Conservation (phyloP, 2,329 filamentous ascomycete species). For the Calonectria pteridis region DNA sequence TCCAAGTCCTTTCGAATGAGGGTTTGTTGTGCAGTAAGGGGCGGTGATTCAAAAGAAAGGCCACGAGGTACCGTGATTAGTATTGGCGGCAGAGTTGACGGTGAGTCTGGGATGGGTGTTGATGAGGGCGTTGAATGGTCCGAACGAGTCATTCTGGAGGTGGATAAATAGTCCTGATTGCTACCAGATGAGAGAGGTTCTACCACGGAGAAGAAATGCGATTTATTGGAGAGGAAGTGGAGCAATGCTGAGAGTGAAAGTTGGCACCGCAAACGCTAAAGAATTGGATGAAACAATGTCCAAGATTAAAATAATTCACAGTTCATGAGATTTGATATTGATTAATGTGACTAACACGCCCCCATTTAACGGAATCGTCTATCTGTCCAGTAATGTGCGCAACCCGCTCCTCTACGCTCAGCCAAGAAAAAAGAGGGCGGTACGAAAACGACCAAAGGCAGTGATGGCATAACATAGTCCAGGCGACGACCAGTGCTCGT, state of each 20-base stretch:
- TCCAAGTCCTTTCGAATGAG: neutral
- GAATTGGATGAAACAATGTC: neutral
- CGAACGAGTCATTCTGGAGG: neutral
- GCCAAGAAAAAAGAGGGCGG: neutral
- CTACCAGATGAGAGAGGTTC: neutral
- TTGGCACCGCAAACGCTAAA: neutral
- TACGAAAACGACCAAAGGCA: neutral
- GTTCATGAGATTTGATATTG: neutral
- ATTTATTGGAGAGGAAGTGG: neutral
- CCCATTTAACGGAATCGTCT: neutral
- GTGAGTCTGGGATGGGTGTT: neutral
- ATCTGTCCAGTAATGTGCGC: neutral
- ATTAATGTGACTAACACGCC: neutral
- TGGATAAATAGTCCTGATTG: neutral
- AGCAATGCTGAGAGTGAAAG: neutral
- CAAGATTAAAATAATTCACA: neutral
- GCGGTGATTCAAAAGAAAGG: neutral
- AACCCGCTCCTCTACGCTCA: neutral
- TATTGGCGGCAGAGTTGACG: neutral
- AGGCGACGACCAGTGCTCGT: neutral
- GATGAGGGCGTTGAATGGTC: neutral
- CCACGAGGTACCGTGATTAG: neutral
- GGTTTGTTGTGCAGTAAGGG: neutral
- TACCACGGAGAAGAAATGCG: neutral
- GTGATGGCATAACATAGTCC: neutral